phyloP scores from a whole-genome alignment of 2,329 filamentous ascomycete genomes.

The Sporothrix dimorphospora region DNA sequence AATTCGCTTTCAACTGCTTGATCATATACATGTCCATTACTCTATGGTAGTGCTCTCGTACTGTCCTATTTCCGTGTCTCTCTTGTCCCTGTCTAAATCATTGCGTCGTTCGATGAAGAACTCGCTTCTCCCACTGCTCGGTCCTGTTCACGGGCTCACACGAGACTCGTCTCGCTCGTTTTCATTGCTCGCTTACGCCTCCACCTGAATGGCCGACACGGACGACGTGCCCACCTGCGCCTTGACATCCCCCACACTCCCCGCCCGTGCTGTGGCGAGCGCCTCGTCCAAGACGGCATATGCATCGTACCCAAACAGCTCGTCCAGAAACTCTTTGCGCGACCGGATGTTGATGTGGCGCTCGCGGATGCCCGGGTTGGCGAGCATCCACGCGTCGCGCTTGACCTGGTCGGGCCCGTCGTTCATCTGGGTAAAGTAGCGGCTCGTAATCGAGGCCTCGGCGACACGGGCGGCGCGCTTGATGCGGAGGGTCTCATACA shows the following conservation, averaged over 20 bases:
- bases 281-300: conserved; percentile 24
- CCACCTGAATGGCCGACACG: conserved; percentile 11
- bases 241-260: not conserved
- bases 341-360: conserved; percentile 30
- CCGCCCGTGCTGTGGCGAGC: conserved; percentile 12
- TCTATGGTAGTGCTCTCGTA: not conserved
- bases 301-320: conserved; percentile 30
- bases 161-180: no score
- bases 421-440: conserved; percentile 29
- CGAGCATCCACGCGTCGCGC: conserved; percentile 30
- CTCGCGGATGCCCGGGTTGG: conserved; percentile 28
- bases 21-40: not conserved
- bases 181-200: conserved; percentile 6
- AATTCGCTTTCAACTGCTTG: no score
- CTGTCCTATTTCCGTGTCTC: not conserved
- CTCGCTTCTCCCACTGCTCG: no score
- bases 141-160: no score
- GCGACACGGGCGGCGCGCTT: conserved; percentile 29
- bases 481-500: conserved; percentile 30
- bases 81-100: not conserved
- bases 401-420: conserved; percentile 29
- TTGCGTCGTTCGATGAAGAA: no score
- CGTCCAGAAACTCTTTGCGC: conserved; percentile 31
- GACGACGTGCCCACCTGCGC: conserved; percentile 14
- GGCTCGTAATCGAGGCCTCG: conserved; percentile 24